Base-by-base conservation (phyloP, 176 grass and related monocot species). In the Rhynchospora breviuscula region DNA sequence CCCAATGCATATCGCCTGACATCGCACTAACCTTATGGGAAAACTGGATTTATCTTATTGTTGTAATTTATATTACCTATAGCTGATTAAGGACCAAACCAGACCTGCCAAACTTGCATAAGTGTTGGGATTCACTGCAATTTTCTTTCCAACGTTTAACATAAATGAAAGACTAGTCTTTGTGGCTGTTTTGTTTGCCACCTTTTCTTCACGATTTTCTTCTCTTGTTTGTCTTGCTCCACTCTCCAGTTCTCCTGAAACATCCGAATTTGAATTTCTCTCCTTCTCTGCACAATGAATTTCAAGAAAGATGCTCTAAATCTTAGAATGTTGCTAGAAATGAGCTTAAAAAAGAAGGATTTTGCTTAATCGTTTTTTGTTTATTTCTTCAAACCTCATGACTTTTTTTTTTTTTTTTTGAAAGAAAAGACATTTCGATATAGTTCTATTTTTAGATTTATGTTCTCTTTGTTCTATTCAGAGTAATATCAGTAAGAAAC, bases 71-170 rank as follows among this genome's bases (percentile, higher is more conserved):
- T 53, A 45, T 58, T 86, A 97, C 94, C 90, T 94, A 91, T 91
- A 94, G 84, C 92, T 92, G 84, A 97, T 79, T 75, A 97, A 59
- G 67, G 92, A 89, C 90, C 94, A 97, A 14, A 87, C 79, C 52
- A 97, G 71, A 9, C 94, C 87, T 0, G 85, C 86, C 53, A 97
- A 83, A 76, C 85, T 88, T 86, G 90, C 87, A 17, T 92, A 94
- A 78, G 89, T 94, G 84, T 97, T 97, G 3, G 94, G 94, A 87
- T 97, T 97, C n/a, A 29, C 71, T 58, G 87, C 53, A 83, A 94
- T 75, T 79, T 97, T 97, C 81, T 59, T 89, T 85, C 87, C 80
- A 25, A 89, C 85, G 43, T 87, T 85, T 65, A 88, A 54, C 45
- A 94, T 66, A 84, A 94, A 92, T 18, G 12, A 64, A 44, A 89